Evolutionary conservation across 768 basidiomycete genomes (phyloP).

Genomic region (Termitomyces sp.): DNA sequence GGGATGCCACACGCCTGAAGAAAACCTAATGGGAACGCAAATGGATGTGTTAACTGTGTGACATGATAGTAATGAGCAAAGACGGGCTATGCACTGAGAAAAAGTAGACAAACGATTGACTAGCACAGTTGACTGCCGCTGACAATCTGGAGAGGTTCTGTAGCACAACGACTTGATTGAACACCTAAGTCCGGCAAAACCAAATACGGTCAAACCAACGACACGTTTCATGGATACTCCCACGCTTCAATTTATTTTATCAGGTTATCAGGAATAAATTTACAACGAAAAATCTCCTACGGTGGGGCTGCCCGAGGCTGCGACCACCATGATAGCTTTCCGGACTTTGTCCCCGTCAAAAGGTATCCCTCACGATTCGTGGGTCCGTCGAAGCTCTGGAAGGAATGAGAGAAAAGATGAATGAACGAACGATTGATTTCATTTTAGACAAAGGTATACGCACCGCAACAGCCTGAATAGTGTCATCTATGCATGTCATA

Average conservation of each 20-base stretch:
- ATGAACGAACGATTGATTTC: neutral
- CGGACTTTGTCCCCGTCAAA: constrained; percentile 52
- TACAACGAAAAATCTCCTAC: constrained; percentile 4
- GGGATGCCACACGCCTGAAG: constrained; percentile 20
- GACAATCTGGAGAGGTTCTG: constrained; percentile 33
- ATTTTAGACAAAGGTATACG: constrained; percentile 14
- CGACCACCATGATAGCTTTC: constrained; percentile 55
- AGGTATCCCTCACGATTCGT: constrained; percentile 35
- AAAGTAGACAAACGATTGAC: constrained; percentile 15
- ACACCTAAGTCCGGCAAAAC: constrained; percentile 27
- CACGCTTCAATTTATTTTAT: constrained; percentile 10
- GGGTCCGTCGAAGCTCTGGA: constrained; percentile 43
- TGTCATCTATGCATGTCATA: constrained; percentile 26
- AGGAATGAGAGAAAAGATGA: neutral
- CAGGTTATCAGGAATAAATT: neutral
- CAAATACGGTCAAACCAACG: constrained; percentile 31
- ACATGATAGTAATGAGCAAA: neutral
- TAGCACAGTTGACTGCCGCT: constrained; percentile 32
- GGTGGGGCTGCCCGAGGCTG: constrained; percentile 30
- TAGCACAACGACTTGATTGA: constrained; percentile 39
- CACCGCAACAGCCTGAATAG: constrained; percentile 36
- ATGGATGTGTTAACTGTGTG: neutral
- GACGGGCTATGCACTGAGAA: constrained; percentile 13
- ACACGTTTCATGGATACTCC: constrained; percentile 16
- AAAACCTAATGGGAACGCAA: constrained; percentile 11